Conservation (phyloP, 1,284 basidiomycete genomes). For the Fomes fomentarius region DNA sequence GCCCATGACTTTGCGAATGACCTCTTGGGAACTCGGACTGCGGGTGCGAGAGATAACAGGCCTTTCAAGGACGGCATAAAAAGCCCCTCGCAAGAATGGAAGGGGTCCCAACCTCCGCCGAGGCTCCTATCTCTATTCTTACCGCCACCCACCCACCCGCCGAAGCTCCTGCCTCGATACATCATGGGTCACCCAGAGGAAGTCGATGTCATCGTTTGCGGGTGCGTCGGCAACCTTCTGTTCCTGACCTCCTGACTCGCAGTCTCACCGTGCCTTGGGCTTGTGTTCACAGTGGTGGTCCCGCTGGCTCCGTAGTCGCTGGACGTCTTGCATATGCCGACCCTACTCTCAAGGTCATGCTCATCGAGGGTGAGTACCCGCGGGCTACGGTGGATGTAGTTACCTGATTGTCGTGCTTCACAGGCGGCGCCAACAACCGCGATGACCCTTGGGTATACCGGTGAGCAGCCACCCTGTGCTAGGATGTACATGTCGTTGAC, state of each 20-base stretch:
- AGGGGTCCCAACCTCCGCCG: constrained; percentile 23
- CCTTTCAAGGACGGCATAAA: constrained; percentile 21
- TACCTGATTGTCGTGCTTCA: not conserved
- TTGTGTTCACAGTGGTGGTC: constrained; percentile 60
- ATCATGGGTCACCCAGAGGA: constrained; percentile 63
- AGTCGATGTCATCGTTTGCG: constrained; percentile 72
- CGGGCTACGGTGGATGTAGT: too few relatives aligned
- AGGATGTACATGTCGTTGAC: not conserved
- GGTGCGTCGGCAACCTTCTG: constrained; percentile 34
- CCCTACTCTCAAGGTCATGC: constrained; percentile 73
- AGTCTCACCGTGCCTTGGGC: constrained; percentile 18
- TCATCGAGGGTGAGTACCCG: constrained; percentile 61
- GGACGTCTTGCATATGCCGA: constrained; percentile 73
- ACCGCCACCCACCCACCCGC: constrained; percentile 23
- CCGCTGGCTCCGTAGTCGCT: constrained; percentile 69
- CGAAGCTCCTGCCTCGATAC: constrained; percentile 10
- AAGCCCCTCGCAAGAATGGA: constrained; percentile 21
- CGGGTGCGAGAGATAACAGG: constrained; percentile 23
- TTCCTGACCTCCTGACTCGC: not conserved
- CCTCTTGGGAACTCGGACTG: constrained; percentile 23
- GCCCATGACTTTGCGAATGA: constrained; percentile 27
- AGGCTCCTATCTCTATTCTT: constrained; percentile 28
- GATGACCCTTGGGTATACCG: constrained; percentile 77
- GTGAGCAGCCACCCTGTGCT: constrained; percentile 26
- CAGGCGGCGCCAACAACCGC: constrained; percentile 70